Evolutionary conservation across 768 basidiomycete genomes (phyloP).

Genomic region (Gymnopilus dilepis): DNA sequence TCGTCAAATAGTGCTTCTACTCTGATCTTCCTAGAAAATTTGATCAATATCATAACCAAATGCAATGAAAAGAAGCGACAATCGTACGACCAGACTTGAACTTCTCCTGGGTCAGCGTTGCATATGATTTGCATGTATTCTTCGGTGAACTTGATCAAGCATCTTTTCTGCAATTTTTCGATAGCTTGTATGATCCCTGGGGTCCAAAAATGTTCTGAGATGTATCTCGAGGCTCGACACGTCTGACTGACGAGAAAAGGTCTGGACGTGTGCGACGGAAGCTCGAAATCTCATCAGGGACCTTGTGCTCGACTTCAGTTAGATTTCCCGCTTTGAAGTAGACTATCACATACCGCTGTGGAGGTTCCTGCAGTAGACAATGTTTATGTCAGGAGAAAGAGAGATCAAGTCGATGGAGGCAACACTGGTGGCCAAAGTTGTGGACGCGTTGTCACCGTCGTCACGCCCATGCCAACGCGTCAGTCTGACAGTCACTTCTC

Average conservation of each 20-base stretch:
- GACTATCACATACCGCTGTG: not conserved
- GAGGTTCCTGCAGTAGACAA: not conserved
- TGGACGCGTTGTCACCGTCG: not conserved
- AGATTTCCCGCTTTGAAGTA: not conserved
- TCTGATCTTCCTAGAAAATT: slow-evolving; percentile 58
- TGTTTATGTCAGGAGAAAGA: not conserved
- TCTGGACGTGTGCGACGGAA: slow-evolving; percentile 34
- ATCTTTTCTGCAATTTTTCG: slow-evolving; percentile 85
- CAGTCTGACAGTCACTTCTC: too few species aligned
- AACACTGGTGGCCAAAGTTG: not conserved
- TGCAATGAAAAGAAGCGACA: slow-evolving; percentile 11
- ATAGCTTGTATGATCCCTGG: slow-evolving; percentile 81
- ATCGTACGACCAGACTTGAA: slow-evolving; percentile 84
- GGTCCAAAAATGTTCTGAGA: not conserved
- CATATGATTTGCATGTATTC: slow-evolving; percentile 83
- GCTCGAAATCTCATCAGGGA: slow-evolving; percentile 38
- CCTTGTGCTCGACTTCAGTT: not conserved
- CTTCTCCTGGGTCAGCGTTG: slow-evolving; percentile 77
- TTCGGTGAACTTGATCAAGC: slow-evolving; percentile 80
- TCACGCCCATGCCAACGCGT: not conserved
- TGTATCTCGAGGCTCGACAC: not conserved
- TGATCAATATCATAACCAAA: not conserved
- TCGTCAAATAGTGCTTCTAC: slow-evolving; percentile 69
- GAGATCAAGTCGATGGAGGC: not conserved
- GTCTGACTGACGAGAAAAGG: slow-evolving; percentile 39